phyloP scores from a whole-genome alignment of 768 basidiomycete genomes.

The Boletus edulis region DNA sequence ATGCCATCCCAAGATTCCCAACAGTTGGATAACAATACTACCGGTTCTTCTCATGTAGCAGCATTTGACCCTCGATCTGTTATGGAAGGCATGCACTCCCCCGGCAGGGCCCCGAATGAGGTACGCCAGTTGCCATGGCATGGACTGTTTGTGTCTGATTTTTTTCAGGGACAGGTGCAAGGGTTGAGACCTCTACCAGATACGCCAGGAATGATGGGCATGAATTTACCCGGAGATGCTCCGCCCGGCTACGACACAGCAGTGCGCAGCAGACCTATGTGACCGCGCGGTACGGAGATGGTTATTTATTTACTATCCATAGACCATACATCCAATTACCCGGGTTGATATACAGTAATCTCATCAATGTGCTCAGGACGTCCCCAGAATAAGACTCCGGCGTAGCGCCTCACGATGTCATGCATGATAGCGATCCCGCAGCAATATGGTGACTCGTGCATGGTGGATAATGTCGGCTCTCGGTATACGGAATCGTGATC shows the following conservation, averaged over 20 bases:
- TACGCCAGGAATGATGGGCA: background rate
- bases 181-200: slow-evolving; percentile 8
- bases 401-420: too few species aligned
- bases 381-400: too few species aligned
- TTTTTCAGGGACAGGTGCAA: slow-evolving; percentile 1
- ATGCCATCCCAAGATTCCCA: background rate
- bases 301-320: too few species aligned
- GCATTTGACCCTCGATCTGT: background rate
- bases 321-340: too few species aligned
- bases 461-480: too few species aligned
- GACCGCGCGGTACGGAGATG: background rate
- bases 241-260: slow-evolving; percentile 23
- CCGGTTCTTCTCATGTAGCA: background rate
- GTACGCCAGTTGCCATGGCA: slow-evolving; percentile 3
- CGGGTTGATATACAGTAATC: too few species aligned
- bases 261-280: background rate
- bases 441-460: too few species aligned
- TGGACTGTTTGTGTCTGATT: background rate
- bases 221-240: background rate
- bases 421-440: too few species aligned
- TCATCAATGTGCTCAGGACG: too few species aligned
- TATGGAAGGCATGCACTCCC: background rate
- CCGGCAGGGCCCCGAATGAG: background rate
- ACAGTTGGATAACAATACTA: background rate
- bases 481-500: background rate